Conservation (phyloP, 208 protist species). For the Wallacemonas collosoma region DNA sequence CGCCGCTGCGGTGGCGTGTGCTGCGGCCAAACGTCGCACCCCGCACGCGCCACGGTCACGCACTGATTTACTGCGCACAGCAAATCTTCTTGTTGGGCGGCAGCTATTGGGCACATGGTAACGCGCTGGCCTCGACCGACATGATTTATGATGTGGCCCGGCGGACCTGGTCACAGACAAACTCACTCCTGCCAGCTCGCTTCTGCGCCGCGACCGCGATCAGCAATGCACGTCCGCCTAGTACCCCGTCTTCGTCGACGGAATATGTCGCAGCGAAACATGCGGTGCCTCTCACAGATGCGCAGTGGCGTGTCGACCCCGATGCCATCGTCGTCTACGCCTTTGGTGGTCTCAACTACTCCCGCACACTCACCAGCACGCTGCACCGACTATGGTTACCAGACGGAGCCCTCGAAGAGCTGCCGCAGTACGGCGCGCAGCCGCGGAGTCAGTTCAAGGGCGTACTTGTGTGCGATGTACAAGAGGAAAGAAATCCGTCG, state of each 20-base stretch:
- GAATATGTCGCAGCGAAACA: not conserved
- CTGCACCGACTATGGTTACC: constrained; percentile 50
- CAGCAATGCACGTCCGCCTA: constrained; percentile 29
- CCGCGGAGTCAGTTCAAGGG: constrained; percentile 60
- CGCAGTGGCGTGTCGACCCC: constrained; percentile 7
- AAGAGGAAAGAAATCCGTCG: constrained; percentile 29
- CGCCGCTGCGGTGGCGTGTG: constrained; percentile 36
- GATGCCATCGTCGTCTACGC: constrained; percentile 34
- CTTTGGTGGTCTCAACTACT: constrained; percentile 56
- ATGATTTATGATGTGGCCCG: constrained; percentile 38
- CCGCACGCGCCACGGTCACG: constrained; percentile 56
- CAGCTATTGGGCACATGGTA: constrained; percentile 60
- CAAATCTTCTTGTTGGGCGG: constrained; percentile 56
- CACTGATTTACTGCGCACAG: constrained; percentile 45
- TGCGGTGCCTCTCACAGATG: not conserved
- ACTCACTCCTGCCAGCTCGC: constrained; percentile 39
- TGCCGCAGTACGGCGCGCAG: constrained; percentile 47
- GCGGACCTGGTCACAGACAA: constrained; percentile 37
- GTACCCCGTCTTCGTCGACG: not conserved
- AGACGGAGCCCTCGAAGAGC: constrained; percentile 31
- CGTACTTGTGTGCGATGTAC: constrained; percentile 44
- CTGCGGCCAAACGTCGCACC: constrained; percentile 34
- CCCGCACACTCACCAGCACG: constrained; percentile 34
- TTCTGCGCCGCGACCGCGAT: constrained; percentile 47
- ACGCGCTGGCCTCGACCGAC: constrained; percentile 42